These are phyloP conservation scores for Aleurites moluccanus DNA, from an alignment of 441 rosid species.

Conservation along the genomic window DNA sequence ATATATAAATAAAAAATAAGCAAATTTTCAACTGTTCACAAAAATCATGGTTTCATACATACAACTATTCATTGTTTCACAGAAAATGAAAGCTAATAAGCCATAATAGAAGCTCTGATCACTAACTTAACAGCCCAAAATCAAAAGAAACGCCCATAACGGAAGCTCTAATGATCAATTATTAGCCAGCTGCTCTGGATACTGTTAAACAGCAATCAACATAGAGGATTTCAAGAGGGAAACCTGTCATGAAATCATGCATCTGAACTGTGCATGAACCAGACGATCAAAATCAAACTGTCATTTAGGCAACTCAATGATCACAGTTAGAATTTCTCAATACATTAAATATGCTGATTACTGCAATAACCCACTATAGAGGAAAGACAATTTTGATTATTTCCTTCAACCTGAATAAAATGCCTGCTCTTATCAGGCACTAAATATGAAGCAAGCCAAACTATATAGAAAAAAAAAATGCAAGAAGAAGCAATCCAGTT, in stretches of 20 bases:
- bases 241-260: not conserved
- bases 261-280: not conserved
- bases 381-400: not conserved
- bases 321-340: not conserved
- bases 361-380: too few species aligned
- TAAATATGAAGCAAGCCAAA: not conserved
- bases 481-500: not conserved
- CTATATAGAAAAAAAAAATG: not conserved
- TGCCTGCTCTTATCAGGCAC: not conserved
- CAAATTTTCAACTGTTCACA: not conserved
- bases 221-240: not conserved
- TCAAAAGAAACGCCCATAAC: not conserved
- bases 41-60: not conserved
- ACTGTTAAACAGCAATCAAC: not conserved
- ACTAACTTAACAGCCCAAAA: not conserved
- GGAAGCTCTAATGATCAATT: constrained; percentile 4
- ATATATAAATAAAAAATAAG: not conserved
- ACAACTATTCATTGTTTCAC: not conserved
- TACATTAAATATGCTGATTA: not conserved
- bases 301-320: not conserved
- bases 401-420: not conserved
- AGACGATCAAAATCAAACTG: not conserved
- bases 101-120: not conserved
- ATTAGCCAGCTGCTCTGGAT: not conserved
- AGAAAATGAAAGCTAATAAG: not conserved